phyloP scores from a whole-genome alignment of 495 filamentous ascomycete species.

The Pyrenopolyporus hunteri region DNA sequence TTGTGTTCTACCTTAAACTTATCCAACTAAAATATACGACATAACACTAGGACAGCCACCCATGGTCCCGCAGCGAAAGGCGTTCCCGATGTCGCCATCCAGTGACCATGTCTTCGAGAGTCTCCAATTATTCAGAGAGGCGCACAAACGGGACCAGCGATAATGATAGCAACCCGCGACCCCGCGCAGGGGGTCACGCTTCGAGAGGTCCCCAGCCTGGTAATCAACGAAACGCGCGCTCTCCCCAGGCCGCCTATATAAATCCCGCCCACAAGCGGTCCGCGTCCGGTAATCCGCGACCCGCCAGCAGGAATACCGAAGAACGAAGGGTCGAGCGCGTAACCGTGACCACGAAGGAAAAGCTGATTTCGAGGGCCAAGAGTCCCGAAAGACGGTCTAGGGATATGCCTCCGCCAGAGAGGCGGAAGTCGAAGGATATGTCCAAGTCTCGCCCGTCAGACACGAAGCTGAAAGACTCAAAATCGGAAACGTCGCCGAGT shows the following conservation, averaged over 20 bases:
- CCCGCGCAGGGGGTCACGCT: conserved; percentile 43
- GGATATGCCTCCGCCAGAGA: conserved; percentile 43
- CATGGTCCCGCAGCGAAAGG: conserved; percentile 17
- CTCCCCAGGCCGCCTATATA: conserved; percentile 36
- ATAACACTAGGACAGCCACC: neutral
- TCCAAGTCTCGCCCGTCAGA: conserved; percentile 55
- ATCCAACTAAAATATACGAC: conserved; percentile 8
- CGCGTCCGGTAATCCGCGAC: conserved; percentile 50
- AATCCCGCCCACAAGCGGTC: conserved; percentile 51
- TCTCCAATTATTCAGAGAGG: conserved; percentile 47
- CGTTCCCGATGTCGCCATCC: conserved; percentile 34
- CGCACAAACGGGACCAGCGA: conserved; percentile 49
- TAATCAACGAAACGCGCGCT: conserved; percentile 36
- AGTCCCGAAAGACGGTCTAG: conserved; percentile 68
- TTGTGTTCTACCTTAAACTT: neutral
- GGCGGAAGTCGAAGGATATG: conserved; percentile 40
- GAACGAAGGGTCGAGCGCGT: conserved; percentile 57
- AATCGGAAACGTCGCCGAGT: conserved; percentile 47
- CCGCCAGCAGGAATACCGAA: conserved; percentile 48
- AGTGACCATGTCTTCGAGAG: conserved; percentile 47
- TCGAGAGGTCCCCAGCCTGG: conserved; percentile 34
- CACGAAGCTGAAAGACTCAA: conserved; percentile 51
- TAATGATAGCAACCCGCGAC: conserved; percentile 43
- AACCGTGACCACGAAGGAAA: conserved; percentile 70
- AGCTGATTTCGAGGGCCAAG: conserved; percentile 63